These are phyloP conservation scores for Metarhizium album DNA, from an alignment of 2,329 filamentous ascomycete genomes.

Conservation along the genomic window DNA sequence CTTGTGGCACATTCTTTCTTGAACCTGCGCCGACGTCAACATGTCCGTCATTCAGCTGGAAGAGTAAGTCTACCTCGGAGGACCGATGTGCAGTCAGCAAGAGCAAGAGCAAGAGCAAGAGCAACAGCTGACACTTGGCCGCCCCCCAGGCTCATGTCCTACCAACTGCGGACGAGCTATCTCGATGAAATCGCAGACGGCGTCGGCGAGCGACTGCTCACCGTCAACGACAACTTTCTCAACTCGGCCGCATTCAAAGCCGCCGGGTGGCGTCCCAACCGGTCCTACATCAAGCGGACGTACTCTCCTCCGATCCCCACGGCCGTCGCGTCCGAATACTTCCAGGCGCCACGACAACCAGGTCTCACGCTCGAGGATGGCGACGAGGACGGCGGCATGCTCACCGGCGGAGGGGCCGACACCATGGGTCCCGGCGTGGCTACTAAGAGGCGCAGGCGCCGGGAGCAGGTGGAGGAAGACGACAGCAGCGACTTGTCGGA, in stretches of 20 bases:
- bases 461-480: slow-evolving; percentile 72
- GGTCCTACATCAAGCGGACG: slow-evolving; percentile 67
- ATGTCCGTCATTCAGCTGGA: slow-evolving; percentile 30
- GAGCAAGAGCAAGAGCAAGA: too few species aligned
- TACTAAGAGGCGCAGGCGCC: slow-evolving; percentile 52
- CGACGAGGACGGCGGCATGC: slow-evolving; percentile 61
- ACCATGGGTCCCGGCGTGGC: slow-evolving; percentile 58
- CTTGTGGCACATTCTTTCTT: background rate
- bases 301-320: slow-evolving; percentile 82
- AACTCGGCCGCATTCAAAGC: slow-evolving; percentile 75
- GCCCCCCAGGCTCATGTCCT: slow-evolving; percentile 58
- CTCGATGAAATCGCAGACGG: slow-evolving; percentile 72
- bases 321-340: slow-evolving; percentile 73
- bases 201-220: slow-evolving; percentile 74
- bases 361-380: slow-evolving; percentile 59
- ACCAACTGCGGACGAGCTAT: slow-evolving; percentile 72
- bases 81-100: background rate
- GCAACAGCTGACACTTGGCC: slow-evolving; percentile 10
- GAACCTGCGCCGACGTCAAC: slow-evolving; percentile 4
- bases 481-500: slow-evolving; percentile 80
- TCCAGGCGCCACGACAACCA: slow-evolving; percentile 56
- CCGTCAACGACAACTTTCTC: slow-evolving; percentile 66
- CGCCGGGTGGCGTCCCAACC: slow-evolving; percentile 67
- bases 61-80: slow-evolving; percentile 20
- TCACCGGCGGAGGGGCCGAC: slow-evolving; percentile 56